These are phyloP conservation scores for Ambispora gerdemannii DNA, from an alignment of 192 early-diverging fungal species.

Conservation along the genomic window DNA sequence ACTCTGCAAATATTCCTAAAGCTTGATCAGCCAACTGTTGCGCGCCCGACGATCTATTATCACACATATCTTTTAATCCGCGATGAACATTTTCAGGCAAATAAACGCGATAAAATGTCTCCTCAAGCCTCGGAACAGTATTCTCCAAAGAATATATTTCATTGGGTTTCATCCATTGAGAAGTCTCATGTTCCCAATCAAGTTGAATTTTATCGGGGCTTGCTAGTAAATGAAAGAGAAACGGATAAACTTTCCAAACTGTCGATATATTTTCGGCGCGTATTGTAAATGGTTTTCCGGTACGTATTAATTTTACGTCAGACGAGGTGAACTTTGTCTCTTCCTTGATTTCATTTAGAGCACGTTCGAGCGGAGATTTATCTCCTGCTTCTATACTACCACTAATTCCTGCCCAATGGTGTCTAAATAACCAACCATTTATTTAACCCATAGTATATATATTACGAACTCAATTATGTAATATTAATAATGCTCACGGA, in stretches of 20 bases:
- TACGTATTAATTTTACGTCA: constrained; percentile 6
- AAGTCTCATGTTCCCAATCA: constrained; percentile 26
- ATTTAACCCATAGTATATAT: too few species aligned
- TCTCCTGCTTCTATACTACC: constrained; percentile 14
- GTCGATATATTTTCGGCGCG: background rate
- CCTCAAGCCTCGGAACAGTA: constrained; percentile 11
- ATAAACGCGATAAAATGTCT: constrained; percentile 24
- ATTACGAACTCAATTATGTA: too few species aligned
- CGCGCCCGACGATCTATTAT: constrained; percentile 20
- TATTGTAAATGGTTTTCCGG: constrained; percentile 11
- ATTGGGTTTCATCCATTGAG: constrained; percentile 14
- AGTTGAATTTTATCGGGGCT: background rate
- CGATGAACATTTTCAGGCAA: constrained; percentile 3
- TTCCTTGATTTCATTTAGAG: constrained; percentile 21
- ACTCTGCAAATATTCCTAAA: constrained; percentile 1
- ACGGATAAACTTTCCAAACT: constrained; percentile 22
- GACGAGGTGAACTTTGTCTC: background rate
- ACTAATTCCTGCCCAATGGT: constrained; percentile 20
- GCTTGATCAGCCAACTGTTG: constrained; percentile 14
- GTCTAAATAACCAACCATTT: constrained; percentile 6
- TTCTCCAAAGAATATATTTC: constrained; percentile 2
- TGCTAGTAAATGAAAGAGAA: background rate
- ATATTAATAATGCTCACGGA: too few species aligned
- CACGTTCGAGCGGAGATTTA: constrained; percentile 11
- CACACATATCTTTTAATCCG: constrained; percentile 15